These are phyloP conservation scores for Carex scoparia DNA, from an alignment of 176 grass and related monocot species.

Conservation along the genomic window DNA sequence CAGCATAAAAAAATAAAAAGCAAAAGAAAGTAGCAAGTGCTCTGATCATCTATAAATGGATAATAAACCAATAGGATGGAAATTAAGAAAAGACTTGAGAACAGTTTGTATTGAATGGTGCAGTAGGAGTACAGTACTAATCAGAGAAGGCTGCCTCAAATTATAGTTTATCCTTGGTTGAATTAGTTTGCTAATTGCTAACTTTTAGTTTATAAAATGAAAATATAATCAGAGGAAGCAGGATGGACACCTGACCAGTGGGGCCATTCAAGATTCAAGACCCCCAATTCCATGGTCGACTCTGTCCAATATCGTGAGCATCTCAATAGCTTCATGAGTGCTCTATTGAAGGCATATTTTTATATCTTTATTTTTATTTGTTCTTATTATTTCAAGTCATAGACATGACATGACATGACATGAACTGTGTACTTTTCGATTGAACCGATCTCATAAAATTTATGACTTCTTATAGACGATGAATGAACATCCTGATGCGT, in stretches of 20 bases:
- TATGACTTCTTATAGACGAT: slow-evolving; percentile 46
- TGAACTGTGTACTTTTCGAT: neutral
- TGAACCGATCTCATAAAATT: slow-evolving; percentile 15
- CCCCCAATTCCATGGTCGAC: slow-evolving; percentile 50
- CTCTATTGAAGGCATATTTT: slow-evolving; percentile 69
- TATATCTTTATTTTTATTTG: slow-evolving; percentile 24
- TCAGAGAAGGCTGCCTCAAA: neutral
- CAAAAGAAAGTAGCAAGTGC: neutral
- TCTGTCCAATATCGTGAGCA: slow-evolving; percentile 67
- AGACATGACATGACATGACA: neutral
- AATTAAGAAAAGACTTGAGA: neutral
- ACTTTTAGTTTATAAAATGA: slow-evolving; percentile 1
- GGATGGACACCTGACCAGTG: slow-evolving; percentile 94
- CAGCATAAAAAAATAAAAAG: neutral
- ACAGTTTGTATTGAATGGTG: neutral
- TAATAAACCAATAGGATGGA: neutral
- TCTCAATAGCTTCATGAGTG: slow-evolving; percentile 61
- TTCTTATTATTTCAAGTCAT: neutral
- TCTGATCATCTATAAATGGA: neutral
- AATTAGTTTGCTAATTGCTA: neutral
- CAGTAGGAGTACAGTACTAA: neutral
- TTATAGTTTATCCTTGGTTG: neutral
- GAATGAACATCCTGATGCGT: slow-evolving; percentile 94
- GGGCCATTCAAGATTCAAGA: slow-evolving; percentile 89
- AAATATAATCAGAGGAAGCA: slow-evolving; percentile 60